Percentiles rank a stretch among this genome's conserved stretches.
phyloP scores from a whole-genome alignment of 768 basidiomycete genomes.

The Phaffia australis region DNA sequence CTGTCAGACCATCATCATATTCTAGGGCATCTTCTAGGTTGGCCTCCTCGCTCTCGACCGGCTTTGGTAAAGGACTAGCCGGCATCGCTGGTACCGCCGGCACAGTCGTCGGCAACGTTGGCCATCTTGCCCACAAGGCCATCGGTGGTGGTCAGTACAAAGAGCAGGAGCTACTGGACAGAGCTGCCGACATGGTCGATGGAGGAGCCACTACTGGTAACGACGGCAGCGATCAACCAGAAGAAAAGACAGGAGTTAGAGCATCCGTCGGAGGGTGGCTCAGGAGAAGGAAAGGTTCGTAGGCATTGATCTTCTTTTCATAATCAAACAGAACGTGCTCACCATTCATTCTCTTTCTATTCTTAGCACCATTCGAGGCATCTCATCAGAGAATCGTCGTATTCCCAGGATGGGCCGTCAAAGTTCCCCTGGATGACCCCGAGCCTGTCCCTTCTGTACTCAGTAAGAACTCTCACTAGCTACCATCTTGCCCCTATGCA shows the following conservation, averaged over 20 bases:
- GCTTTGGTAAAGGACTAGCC: slow-evolving; percentile 13
- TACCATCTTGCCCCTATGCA: background rate
- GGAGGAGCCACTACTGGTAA: background rate
- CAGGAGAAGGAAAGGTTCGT: slow-evolving; percentile 4
- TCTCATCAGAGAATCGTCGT: slow-evolving; percentile 7
- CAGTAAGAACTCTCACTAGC: background rate
- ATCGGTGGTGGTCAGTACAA: background rate
- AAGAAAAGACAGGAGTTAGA: background rate
- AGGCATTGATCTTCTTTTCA: background rate
- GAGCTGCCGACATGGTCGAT: slow-evolving; percentile 1
- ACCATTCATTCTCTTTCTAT: background rate
- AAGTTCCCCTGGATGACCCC: slow-evolving; percentile 5
- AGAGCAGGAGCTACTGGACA: slow-evolving; percentile 2
- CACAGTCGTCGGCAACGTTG: slow-evolving; percentile 17
- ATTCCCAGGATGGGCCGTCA: slow-evolving; percentile 24
- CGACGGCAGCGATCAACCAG: no score
- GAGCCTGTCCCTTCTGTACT: background rate
- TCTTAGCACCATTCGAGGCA: slow-evolving; percentile 7
- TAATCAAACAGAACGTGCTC: no score
- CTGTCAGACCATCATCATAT: no score
- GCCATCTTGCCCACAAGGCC: slow-evolving; percentile 3
- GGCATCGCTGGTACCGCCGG: slow-evolving; percentile 18
- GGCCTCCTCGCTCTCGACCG: slow-evolving; percentile 4
- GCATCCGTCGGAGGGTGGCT: slow-evolving; percentile 14
- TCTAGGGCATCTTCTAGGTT: no score